These are phyloP conservation scores for Stentor roeselii DNA, from an alignment of 73 alveolate species.

Conservation along the genomic window DNA sequence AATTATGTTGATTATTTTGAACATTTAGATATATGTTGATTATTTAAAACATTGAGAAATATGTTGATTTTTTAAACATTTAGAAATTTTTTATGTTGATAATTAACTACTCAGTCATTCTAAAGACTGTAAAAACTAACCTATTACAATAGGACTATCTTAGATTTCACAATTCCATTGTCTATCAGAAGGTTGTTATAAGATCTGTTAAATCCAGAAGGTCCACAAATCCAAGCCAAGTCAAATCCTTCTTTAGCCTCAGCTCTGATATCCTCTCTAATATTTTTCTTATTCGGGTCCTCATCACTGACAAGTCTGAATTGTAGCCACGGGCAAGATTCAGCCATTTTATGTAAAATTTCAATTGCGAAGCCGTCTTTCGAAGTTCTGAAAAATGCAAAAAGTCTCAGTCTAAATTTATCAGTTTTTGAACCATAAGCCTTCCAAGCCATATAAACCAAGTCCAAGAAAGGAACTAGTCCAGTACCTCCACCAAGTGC, in stretches of 20 bases:
- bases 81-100: too few relatives aligned
- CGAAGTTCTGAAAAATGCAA: neutral
- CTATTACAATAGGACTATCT: neutral
- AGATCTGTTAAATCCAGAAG: neutral
- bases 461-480: slow-evolving; percentile 14
- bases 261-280: neutral
- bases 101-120: too few relatives aligned
- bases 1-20: too few relatives aligned
- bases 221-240: slow-evolving; percentile 27
- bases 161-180: neutral
- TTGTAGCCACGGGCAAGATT: neutral
- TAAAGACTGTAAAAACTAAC: neutral
- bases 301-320: neutral
- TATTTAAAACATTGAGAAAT: too few relatives aligned
- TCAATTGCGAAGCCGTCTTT: slow-evolving; percentile 18
- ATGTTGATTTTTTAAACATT: too few relatives aligned
- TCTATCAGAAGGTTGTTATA: neutral
- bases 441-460: neutral
- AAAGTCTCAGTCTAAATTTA: neutral
- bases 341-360: neutral
- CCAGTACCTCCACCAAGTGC: slow-evolving; percentile 28
- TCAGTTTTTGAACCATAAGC: neutral
- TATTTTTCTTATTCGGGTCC: neutral
- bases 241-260: neutral
- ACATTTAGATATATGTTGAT: too few relatives aligned